Conservation (phyloP, 192 early-diverging fungal genomes). For the Podila horticola region DNA sequence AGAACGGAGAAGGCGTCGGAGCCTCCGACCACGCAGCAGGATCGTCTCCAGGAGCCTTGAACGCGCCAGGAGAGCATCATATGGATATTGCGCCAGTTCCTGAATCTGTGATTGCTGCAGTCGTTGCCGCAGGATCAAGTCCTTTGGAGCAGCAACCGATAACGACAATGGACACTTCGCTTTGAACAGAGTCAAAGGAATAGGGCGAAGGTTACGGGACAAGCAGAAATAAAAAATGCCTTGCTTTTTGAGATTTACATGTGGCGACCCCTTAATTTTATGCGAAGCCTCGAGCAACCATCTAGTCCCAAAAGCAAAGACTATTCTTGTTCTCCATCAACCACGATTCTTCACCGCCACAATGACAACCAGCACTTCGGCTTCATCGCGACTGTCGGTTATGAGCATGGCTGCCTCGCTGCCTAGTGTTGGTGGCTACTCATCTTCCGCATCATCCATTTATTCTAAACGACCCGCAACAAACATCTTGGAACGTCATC, state of each 20-base stretch:
- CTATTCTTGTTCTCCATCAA: background rate
- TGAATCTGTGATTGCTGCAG: background rate
- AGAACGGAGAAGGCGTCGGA: constrained; percentile 32
- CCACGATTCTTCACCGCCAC: background rate
- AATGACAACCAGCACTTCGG: constrained; percentile 39
- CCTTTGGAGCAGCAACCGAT: background rate
- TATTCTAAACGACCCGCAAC: constrained; percentile 32
- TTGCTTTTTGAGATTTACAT: too few species aligned
- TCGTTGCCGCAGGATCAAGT: background rate
- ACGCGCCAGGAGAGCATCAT: too few species aligned
- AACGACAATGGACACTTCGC: too few species aligned
- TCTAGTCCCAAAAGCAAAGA: background rate
- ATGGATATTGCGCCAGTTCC: too few species aligned
- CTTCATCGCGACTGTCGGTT: constrained; percentile 38
- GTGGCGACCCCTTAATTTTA: too few species aligned
- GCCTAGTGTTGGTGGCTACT: constrained; percentile 40
- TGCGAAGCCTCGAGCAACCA: background rate
- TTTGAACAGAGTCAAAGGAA: too few species aligned
- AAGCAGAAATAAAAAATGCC: too few species aligned
- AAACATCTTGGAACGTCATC: constrained; percentile 79
- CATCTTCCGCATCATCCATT: constrained; percentile 34
- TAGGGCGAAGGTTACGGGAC: too few species aligned
- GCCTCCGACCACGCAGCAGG: too few species aligned
- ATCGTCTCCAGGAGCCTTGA: background rate
- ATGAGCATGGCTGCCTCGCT: constrained; percentile 51